Evolutionary conservation across 1,139 yeast genomes (phyloP), one percentile per base, ranked within the genome.

Genomic region (Fermentozyma sake): DNA sequence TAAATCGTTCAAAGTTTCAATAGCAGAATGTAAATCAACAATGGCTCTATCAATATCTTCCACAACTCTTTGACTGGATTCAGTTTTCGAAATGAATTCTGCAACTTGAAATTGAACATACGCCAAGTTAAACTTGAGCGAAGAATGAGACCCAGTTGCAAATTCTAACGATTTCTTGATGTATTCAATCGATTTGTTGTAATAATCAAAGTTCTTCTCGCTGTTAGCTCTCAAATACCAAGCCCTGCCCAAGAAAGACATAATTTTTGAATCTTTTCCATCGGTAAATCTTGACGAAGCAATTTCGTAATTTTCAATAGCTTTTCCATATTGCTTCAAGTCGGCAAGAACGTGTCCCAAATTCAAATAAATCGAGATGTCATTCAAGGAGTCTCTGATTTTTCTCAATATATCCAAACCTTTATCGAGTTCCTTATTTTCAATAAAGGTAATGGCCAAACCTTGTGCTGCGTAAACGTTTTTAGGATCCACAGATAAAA

Each of bases 381-480:
- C 95, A 48, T 79, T 78, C 42, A 91, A 68, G 7, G 97, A 81
- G 46, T 91, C 98, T 50, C 96, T 76, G 30, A 89, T 79, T 44
- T 89, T 87, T 55, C 94, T 75, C 48, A 93, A 79, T 29, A 87
- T 79, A 41, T 86, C 95, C 46, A 87, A 68, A 1, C 97, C 96
- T 39, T 79, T 70, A 22, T 74, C 78, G 13, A 76, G 60, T 35
- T 85, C 80, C 46, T 83, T 84, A 47, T 82, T 82, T 45, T 89
- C 97, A 13, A 95, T 94, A 54, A 86, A 83, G 7, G 89, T 77
- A 30, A 91, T 87, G 2, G 97, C 98, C 38, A 93, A 70, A 29
- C 99, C 99, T 55, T 91, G 98, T 1, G 98, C 98, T 2, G 97
- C 99, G 59, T 81, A 91, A 1, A 91, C 94, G 52, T 91, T 86